Percentiles rank a stretch among this genome's conserved stretches.
phyloP scores from a whole-genome alignment of 106 monocot genomes.

The Dactylorhiza incarnata region DNA sequence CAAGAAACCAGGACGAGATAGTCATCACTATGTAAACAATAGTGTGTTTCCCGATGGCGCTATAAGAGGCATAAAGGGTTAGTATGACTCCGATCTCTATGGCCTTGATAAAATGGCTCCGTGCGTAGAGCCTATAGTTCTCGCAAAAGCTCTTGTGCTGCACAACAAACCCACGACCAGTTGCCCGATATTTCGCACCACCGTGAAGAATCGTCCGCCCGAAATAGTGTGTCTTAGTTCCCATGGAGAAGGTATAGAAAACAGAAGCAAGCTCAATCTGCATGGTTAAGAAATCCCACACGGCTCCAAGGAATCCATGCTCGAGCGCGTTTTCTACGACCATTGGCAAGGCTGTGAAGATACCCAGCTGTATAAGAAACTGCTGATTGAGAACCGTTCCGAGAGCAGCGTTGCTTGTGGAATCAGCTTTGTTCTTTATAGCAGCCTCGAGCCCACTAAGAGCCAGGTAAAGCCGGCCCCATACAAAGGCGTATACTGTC shows the following conservation, averaged over 20 bases:
- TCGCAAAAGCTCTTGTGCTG: conserved; percentile 90
- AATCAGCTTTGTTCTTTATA: conserved; percentile 27
- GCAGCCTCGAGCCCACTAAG: conserved; percentile 51
- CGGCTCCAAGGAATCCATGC: conserved; percentile 56
- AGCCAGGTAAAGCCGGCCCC: conserved; percentile 55
- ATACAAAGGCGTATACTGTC: conserved; percentile 55
- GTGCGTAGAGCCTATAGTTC: conserved; percentile 88
- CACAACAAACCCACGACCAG: conserved; percentile 94
- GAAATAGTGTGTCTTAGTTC: conserved; percentile 56
- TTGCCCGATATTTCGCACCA: conserved; percentile 89
- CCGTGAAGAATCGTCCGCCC: conserved; percentile 79
- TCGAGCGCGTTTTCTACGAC: conserved; percentile 60
- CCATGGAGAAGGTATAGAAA: conserved; percentile 78
- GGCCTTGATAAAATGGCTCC: conserved; percentile 92
- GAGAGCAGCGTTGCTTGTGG: conserved; percentile 44
- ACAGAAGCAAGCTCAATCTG: conserved; percentile 85
- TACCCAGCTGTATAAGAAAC: conserved; percentile 48
- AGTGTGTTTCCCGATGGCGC: conserved; percentile 51
- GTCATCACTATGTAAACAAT: conserved; percentile 89
- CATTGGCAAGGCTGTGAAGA: conserved; percentile 69
- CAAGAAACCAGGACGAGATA: conserved; percentile 87
- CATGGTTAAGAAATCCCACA: conserved; percentile 95
- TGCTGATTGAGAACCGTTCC: conserved; percentile 72
- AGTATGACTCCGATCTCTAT: conserved; percentile 89
- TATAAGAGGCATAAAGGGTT: conserved; percentile 73